phyloP scores from a whole-genome alignment of 2,329 filamentous ascomycete species.

The Aspergillus niger region DNA sequence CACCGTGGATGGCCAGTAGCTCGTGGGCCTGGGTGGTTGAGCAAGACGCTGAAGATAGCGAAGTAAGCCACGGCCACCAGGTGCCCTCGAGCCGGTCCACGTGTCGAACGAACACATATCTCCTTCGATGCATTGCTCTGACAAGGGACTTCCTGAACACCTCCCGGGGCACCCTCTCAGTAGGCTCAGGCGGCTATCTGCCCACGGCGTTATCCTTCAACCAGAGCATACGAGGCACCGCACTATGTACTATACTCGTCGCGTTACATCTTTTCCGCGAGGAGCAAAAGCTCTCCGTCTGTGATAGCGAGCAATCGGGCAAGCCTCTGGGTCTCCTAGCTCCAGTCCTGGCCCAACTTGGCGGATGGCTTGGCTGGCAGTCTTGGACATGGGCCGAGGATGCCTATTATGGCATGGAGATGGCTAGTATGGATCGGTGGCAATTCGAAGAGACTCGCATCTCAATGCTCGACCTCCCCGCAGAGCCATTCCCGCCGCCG shows the following conservation, averaged over 20 bases:
- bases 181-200: conserved; percentile 63
- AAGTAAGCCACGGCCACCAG: conserved; percentile 23
- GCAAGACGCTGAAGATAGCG: conserved; percentile 46
- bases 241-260: conserved; percentile 69
- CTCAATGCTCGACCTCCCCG: conserved; percentile 45
- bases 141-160: conserved; percentile 68
- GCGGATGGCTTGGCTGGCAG: conserved; percentile 76
- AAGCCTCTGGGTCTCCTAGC: conserved; percentile 58
- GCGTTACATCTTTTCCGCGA: conserved; percentile 85
- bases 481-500: conserved; percentile 58
- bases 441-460: conserved; percentile 57
- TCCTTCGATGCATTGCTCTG: conserved; percentile 55
- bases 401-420: conserved; percentile 63
- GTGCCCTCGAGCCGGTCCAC: conserved; percentile 28
- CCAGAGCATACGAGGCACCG: conserved; percentile 60
- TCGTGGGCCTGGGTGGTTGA: conserved; percentile 74
- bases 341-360: conserved; percentile 78
- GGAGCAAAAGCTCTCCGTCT: conserved; percentile 78
- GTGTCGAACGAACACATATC: conserved; percentile 44
- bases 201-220: conserved; percentile 61
- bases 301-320: conserved; percentile 52
- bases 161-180: conserved; percentile 57
- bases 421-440: conserved; percentile 56
- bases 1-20: conserved; percentile 57
- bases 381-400: conserved; percentile 59